These are phyloP conservation scores for Coniferiporia sulphurascens DNA, from an alignment of 1,284 basidiomycete genomes.

Conservation along the genomic window DNA sequence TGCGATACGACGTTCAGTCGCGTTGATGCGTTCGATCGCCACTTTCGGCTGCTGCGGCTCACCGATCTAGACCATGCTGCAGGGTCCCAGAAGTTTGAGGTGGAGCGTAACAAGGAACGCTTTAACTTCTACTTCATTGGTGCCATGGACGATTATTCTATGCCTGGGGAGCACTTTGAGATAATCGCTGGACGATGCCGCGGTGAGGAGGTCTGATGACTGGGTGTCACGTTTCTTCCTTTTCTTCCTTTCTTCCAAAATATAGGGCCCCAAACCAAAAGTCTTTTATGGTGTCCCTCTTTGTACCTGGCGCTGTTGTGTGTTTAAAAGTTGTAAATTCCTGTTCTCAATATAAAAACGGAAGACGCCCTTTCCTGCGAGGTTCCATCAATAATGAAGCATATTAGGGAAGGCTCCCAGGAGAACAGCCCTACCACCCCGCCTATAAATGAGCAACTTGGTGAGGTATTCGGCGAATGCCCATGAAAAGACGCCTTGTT, in stretches of 20 bases:
- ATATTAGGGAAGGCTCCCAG: too few species aligned
- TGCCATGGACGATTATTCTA: not conserved
- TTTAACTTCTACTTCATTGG: constrained; percentile 2
- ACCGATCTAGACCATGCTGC: not conserved
- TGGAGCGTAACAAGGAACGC: not conserved
- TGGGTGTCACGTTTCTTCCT: not conserved
- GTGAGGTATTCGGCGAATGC: too few species aligned
- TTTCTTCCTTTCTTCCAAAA: not conserved
- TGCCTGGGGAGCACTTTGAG: not conserved
- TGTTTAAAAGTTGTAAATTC: too few species aligned
- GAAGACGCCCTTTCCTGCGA: too few species aligned
- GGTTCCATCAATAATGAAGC: too few species aligned
- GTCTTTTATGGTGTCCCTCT: too few species aligned
- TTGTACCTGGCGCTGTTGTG: too few species aligned
- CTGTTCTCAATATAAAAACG: too few species aligned
- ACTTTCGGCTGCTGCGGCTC: not conserved
- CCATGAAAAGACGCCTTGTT: too few species aligned
- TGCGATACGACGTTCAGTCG: not conserved
- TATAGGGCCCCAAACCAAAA: too few species aligned
- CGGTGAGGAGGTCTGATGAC: not conserved
- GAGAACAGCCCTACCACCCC: too few species aligned
- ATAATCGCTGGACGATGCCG: not conserved
- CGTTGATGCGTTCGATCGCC: not conserved
- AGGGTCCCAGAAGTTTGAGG: not conserved
- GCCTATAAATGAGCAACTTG: too few species aligned